phyloP scores from a whole-genome alignment of 1,284 basidiomycete species.

The Tylopilus sp. region DNA sequence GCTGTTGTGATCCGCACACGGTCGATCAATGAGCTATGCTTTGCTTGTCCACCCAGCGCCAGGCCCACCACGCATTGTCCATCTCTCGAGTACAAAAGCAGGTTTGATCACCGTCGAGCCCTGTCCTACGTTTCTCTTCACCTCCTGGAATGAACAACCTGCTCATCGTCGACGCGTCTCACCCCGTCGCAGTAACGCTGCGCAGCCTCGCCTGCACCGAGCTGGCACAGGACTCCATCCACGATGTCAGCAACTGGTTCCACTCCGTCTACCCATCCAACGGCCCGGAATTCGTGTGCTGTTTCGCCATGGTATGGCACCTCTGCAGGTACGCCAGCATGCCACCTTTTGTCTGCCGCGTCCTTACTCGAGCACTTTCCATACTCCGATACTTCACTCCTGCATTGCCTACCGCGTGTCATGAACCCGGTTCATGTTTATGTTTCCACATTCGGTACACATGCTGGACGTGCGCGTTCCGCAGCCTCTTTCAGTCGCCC shows the following conservation, averaged over 20 bases:
- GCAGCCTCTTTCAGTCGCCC: too few species aligned
- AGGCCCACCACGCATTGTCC: conserved; percentile 3
- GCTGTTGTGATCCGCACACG: background rate
- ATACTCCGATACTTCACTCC: too few species aligned
- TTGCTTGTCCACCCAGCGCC: background rate
- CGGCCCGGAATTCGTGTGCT: conserved; percentile 61
- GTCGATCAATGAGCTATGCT: conserved; percentile 1
- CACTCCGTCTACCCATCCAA: conserved; percentile 44
- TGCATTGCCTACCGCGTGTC: too few species aligned
- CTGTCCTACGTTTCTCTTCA: background rate
- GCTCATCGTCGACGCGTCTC: background rate
- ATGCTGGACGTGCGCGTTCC: too few species aligned
- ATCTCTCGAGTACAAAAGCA: conserved; percentile 7
- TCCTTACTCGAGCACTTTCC: too few species aligned
- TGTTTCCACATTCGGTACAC: too few species aligned
- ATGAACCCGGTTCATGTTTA: too few species aligned
- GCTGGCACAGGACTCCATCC: background rate
- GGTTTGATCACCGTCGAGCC: background rate
- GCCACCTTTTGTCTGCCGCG: too few species aligned
- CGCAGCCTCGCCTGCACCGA: background rate
- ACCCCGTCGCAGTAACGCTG: background rate
- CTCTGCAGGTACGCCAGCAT: conserved; percentile 62
- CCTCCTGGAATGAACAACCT: conserved; percentile 3
- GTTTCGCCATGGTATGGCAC: conserved; percentile 69
- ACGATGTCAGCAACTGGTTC: background rate